Evolutionary conservation across 108 stramenopile genomes (phyloP), one percentile per base, ranked within the genome.

Genomic region (Nitzschia sp.): DNA sequence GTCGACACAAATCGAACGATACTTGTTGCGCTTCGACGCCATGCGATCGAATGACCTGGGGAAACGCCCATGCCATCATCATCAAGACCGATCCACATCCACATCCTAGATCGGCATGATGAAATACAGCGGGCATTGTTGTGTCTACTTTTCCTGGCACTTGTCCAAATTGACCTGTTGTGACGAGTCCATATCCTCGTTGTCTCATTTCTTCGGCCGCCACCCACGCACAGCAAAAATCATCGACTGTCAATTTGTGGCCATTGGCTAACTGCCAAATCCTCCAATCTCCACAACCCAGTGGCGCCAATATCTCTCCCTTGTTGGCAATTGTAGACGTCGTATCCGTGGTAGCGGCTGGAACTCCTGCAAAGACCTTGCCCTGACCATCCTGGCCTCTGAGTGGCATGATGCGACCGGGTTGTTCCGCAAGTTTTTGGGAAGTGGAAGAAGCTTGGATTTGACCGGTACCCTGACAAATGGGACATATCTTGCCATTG

Each of bases 231-330:
- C 74, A 75, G 0, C 68, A 36, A 63, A 75, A 75, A 42, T 75
- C 74, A 51, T 75, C 74, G 26, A 75, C 74, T 0, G 74, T 75
- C 46, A 75, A 60, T 51, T 75, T 75, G 42, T 75, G 66, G 28
- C 74, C 74, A 53, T 75, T 67, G 6, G 66, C 60, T 51, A 75
- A 67, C 54, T 75, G 74, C 53, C 48, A 75, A 26, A 75, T 68
- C 54, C 74, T 66, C 74, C 74, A 75, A 63, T 75, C 74, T 1
- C 74, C 67, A 34, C 67, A 68, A 6, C 74, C 74, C 51, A 75
- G 35, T 2, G 74, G 46, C 5, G 66, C 74, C 24, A 75, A 45
- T 17, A 75, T 18, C 45, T 75, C 74, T 17, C 74, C 74, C 5
- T 54, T 2, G 6, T 54, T 33, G 42, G 51, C 54, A 54, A 29